A percentile compares a stretch with the other conserved stretches of the same genome.
phyloP scores from a whole-genome alignment of 257 asterid genomes.

The Ocimum tenuiflorum region DNA sequence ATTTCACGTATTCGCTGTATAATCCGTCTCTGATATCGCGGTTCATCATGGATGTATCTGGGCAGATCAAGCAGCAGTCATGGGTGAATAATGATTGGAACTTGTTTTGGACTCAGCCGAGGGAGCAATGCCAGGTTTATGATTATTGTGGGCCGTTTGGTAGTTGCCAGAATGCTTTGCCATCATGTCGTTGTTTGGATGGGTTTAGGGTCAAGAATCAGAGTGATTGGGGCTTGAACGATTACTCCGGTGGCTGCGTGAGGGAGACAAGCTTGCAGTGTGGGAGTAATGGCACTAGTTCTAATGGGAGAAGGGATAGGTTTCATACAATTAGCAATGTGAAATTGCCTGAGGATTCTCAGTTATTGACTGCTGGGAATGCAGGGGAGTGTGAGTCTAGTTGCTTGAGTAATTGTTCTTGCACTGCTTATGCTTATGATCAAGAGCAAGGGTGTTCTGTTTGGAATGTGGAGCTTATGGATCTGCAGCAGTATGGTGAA shows the following conservation, averaged over 20 bases:
- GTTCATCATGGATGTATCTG: conserved; percentile 39
- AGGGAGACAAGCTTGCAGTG: conserved; percentile 32
- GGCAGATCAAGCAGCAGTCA: conserved; percentile 34
- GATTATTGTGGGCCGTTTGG: conserved; percentile 51
- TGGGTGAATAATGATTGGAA: conserved; percentile 34
- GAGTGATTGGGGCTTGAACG: conserved; percentile 36
- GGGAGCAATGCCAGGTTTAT: conserved; percentile 48
- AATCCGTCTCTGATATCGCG: conserved; percentile 24
- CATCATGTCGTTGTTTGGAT: conserved; percentile 38
- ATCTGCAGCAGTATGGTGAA: conserved; percentile 29
- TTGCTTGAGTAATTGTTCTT: conserved; percentile 40
- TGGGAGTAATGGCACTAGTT: conserved; percentile 14
- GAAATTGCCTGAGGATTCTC: conserved; percentile 18
- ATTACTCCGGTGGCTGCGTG: conserved; percentile 48
- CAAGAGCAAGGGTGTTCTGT: conserved; percentile 19
- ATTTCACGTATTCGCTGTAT: conserved; percentile 40
- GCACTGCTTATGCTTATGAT: conserved; percentile 36
- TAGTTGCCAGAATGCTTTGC: conserved; percentile 34
- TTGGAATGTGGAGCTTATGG: conserved; percentile 35
- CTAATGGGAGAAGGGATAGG: conserved; percentile 25
- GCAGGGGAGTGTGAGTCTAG: conserved; percentile 28
- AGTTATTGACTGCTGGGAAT: conserved; percentile 6
- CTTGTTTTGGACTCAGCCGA: conserved; percentile 44
- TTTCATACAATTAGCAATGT: conserved; percentile 14
- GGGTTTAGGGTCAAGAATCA: conserved; percentile 27